Base-by-base conservation (phyloP, 2,329 filamentous ascomycete genomes). In the Calonectria multiphialidica region DNA sequence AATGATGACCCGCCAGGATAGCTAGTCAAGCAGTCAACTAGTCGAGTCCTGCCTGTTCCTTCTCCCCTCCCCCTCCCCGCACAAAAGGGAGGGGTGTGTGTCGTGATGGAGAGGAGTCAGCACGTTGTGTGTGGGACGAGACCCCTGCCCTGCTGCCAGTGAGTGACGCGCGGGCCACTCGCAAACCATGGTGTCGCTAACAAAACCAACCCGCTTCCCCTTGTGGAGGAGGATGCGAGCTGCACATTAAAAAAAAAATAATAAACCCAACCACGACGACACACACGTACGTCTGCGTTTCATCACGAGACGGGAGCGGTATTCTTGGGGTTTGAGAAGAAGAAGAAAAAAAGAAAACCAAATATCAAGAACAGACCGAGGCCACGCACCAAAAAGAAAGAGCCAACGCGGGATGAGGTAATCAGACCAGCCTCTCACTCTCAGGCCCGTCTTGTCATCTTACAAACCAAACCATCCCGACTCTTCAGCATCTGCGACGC, bases 191-290 rank as follows among this genome's bases (percentile, higher is more conserved):
- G 53, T 40, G 53, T 59, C 53, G 53, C 53, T 59, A 59, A 59
- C 53, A 59, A 59, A 59, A 59, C 53, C 53, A 59, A 59, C 33
- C 53, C 53, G 37, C 33, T 59, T 37, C 35, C 53, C 16, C 28
- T 53, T 53, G 49, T 33, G 49, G 49, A 53, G 49, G 49, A 53
- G 49, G 49, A 53, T 53, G 49, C 49, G 53, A 59, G 53, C 33
- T 59, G 53, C 53, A 25, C 33, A 40, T 21, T 21, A 5, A 40
- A 59, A 40, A 57, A 37, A 9, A 28, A 37, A 59, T 25, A 40
- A 59, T 30, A 35, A 35, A 18, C 6, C n/a, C 44, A 12, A 47
- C n/a, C 21, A 37, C 35, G 33, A 40, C 53, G 35, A 37, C 53
- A 40, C 49, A 50, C 47, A 30, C 47, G 3, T n/a, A 18, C 33